Percentiles rank a stretch among this genome's conserved stretches.
phyloP scores from a whole-genome alignment of 1,139 yeast species.

The Wickerhamiella infanticola region DNA sequence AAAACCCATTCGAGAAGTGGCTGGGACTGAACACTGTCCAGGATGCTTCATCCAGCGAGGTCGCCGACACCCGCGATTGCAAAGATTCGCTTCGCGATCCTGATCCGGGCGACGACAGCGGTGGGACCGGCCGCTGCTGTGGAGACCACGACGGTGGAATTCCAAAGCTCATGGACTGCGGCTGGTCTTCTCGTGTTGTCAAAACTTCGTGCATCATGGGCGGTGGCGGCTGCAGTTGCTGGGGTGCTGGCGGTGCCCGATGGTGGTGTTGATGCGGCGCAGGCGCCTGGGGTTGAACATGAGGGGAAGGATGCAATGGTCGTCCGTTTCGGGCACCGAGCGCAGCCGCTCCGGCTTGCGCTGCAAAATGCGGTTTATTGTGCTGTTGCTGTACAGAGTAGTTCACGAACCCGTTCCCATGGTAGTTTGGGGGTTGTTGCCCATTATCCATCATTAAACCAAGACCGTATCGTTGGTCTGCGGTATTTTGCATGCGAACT shows the following conservation, averaged over 20 bases:
- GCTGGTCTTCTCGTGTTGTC: not conserved
- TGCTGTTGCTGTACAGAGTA: not conserved
- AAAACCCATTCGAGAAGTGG: not conserved
- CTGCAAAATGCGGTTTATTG: not conserved
- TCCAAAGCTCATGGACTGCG: not conserved
- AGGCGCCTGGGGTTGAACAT: not conserved
- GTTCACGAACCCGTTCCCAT: not conserved
- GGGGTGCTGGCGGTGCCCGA: not conserved
- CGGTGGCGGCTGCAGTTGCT: not conserved
- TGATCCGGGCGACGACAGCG: not conserved
- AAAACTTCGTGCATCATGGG: not conserved
- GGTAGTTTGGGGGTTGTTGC: not conserved
- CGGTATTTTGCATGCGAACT: not conserved
- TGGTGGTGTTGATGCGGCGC: not conserved
- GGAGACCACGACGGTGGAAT: not conserved
- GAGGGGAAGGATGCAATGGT: not conserved
- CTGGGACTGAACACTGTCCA: not conserved
- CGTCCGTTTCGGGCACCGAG: not conserved
- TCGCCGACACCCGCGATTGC: not conserved
- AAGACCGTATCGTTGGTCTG: not conserved
- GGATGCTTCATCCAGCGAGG: not conserved
- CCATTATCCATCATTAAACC: not conserved
- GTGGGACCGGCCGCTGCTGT: not conserved
- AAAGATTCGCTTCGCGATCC: not conserved
- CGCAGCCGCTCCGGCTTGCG: not conserved